phyloP scores from a whole-genome alignment of 2,329 filamentous ascomycete genomes.

The Aspergillus bombycis region DNA sequence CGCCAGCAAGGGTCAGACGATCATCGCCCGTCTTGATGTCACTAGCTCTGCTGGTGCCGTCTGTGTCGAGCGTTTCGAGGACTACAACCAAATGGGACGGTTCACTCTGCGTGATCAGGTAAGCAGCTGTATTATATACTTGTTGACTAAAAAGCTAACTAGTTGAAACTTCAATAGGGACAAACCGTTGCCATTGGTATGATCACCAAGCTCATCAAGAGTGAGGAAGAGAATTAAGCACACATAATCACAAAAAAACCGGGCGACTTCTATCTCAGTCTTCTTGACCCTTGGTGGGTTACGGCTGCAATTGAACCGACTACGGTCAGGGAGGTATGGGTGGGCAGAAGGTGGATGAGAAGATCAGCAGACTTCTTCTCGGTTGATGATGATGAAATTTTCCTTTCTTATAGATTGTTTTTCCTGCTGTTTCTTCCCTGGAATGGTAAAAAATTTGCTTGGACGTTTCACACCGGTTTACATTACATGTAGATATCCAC shows the following conservation, averaged over 20 bases:
- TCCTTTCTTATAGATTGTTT: conserved; percentile 29
- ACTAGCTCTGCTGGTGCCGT: conserved; percentile 83
- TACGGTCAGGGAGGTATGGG: conserved; percentile 21
- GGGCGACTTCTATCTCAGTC: conserved; percentile 7
- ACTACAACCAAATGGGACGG: conserved; percentile 90
- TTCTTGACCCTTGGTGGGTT: background rate
- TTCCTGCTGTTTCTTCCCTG: conserved; percentile 17
- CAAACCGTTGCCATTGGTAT: conserved; percentile 99
- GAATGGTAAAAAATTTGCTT: conserved; percentile 25
- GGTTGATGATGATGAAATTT: conserved; percentile 40
- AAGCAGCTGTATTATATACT: conserved; percentile 35
- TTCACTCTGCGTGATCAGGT: conserved; percentile 90
- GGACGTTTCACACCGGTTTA: conserved; percentile 4
- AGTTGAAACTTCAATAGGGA: conserved; percentile 60
- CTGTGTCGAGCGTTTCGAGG: conserved; percentile 92
- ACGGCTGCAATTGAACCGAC: background rate
- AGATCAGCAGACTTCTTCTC: conserved; percentile 28
- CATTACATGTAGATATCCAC: conserved; percentile 2
- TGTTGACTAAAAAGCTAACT: conserved; percentile 26
- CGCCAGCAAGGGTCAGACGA: conserved; percentile 76
- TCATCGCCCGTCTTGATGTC: conserved; percentile 89
- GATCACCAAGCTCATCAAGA: conserved; percentile 81
- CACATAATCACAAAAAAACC: conserved; percentile 14
- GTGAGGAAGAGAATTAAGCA: conserved; percentile 26
- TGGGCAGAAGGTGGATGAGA: conserved; percentile 26